Evolutionary conservation across 768 basidiomycete species (phyloP), one percentile per base, ranked within the genome.

Genomic region (Auricularia sp.): DNA sequence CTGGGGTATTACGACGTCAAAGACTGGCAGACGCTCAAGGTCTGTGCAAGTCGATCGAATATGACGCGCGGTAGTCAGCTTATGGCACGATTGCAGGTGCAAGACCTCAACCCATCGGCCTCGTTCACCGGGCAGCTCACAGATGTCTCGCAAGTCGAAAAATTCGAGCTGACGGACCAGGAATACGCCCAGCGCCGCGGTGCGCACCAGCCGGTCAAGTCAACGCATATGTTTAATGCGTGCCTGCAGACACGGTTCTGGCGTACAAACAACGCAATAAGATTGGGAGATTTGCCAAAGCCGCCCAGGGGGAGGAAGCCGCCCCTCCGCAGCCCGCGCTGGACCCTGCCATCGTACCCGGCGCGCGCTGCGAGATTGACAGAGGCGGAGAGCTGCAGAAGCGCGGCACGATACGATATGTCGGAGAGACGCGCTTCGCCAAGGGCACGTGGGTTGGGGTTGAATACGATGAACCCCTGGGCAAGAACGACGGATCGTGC

Each of bases 401-500:
- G 73, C 84, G 92, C 3, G 96, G 96, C 0, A 86, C 85, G 0
- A 87, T 98, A 51, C 81, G 87, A n/a, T 98, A 87, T 69, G 86
- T 94, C 34, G 96, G 96, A 0, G 74, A 77, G 44, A 92, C 94
- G 0, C 80, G 81, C 64, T 97, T 98, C 71, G 84, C 84, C 10
- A 83, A 81, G 65, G 85, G 88, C 0, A 75, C 85, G 0, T 98
- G 95, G 95, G 83, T 98, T 1, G 96, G 96, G 0, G 80, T 98
- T 21, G 92, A 96, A 73, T 92, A 94, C 71, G 96, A 98, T 72
- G 96, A 98, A 70, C 95, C 96, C 3, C 81, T 92, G 29, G 96
- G 96, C 11, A 98, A 95, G 78, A 94, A 95, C 67, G 90, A 98
- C 73, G 96, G 96, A 69, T 87, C 86, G 94, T 96, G 72, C 77